Evolutionary conservation across 768 basidiomycete genomes (phyloP).

Genomic region (Kwoniella dendrophila): DNA sequence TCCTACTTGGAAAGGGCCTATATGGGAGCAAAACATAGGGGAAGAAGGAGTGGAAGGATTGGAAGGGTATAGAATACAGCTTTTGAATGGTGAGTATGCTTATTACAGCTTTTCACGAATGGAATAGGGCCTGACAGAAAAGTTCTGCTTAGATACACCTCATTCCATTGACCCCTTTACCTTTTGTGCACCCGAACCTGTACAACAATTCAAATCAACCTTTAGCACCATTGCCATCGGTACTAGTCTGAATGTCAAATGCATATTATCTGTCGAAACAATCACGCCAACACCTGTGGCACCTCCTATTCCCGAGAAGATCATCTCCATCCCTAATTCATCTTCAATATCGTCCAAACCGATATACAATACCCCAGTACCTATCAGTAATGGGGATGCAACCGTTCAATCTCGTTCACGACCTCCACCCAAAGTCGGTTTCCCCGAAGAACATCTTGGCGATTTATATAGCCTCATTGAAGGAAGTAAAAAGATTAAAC

Average conservation of each 20-base stretch:
- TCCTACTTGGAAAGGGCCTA: constrained; percentile 78
- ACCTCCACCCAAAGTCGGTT: constrained; percentile 40
- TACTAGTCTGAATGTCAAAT: constrained; percentile 22
- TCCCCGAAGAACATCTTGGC: constrained; percentile 42
- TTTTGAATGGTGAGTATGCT: constrained; percentile 73
- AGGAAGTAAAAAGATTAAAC: constrained; percentile 42
- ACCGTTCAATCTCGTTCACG: constrained; percentile 6
- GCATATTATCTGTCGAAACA: constrained; percentile 31
- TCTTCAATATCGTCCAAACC: constrained; percentile 10
- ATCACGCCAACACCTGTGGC: neutral
- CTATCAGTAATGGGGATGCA: constrained; percentile 6
- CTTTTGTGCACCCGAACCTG: constrained; percentile 31
- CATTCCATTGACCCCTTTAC: constrained; percentile 51
- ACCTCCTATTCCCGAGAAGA: neutral
- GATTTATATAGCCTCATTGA: constrained; percentile 46
- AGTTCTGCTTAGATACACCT: constrained; percentile 40
- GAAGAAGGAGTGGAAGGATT: constrained; percentile 71
- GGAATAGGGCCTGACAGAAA: neutral
- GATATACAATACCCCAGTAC: neutral
- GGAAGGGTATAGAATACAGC: constrained; percentile 71
- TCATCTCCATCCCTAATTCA: constrained; percentile 3
- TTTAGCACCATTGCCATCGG: constrained; percentile 37
- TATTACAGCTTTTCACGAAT: too few relatives aligned
- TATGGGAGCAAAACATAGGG: constrained; percentile 73
- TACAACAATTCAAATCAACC: constrained; percentile 32